These are phyloP conservation scores for Sonneratia caseolaris DNA, from an alignment of 345 rosid genomes.

Conservation along the genomic window DNA sequence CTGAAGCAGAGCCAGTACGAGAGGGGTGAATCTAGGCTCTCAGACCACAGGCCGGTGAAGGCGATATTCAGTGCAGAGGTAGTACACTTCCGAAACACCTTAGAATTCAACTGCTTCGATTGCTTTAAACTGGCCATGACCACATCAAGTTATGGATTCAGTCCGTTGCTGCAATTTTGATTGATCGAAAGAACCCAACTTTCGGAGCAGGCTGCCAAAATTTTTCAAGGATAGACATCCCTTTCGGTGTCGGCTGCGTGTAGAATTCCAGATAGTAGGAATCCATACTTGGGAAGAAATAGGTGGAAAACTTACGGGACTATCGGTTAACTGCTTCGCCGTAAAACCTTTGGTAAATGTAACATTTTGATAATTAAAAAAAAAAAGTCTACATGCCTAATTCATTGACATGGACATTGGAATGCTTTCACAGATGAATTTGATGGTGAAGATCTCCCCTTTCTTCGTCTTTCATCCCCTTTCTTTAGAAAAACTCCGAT, in stretches of 20 bases:
- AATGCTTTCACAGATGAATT: no score
- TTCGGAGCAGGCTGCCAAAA: background rate
- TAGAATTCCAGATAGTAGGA: no score
- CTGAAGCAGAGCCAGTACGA: slow-evolving; percentile 21
- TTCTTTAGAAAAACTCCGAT: no score
- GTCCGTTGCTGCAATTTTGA: background rate
- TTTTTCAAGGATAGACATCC: background rate
- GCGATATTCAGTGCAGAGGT: slow-evolving; percentile 20
- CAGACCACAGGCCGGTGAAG: slow-evolving; percentile 26
- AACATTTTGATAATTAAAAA: no score
- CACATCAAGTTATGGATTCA: background rate
- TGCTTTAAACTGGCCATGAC: background rate
- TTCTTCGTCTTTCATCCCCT: no score
- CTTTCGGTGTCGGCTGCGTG: no score
- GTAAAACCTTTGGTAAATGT: no score
- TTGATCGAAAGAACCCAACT: background rate
- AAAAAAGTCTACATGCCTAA: no score
- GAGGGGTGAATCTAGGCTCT: slow-evolving; percentile 20
- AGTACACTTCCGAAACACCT: background rate
- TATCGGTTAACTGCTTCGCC: no score
- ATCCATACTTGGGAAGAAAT: background rate
- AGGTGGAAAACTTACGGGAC: background rate
- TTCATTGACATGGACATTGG: no score
- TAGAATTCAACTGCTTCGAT: slow-evolving; percentile 4
- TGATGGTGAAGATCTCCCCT: no score